Evolutionary conservation across 129 eudicot genomes (phyloP), one percentile per base, ranked within the genome.

Genomic region (carrot (Daucus carota)): DNA sequence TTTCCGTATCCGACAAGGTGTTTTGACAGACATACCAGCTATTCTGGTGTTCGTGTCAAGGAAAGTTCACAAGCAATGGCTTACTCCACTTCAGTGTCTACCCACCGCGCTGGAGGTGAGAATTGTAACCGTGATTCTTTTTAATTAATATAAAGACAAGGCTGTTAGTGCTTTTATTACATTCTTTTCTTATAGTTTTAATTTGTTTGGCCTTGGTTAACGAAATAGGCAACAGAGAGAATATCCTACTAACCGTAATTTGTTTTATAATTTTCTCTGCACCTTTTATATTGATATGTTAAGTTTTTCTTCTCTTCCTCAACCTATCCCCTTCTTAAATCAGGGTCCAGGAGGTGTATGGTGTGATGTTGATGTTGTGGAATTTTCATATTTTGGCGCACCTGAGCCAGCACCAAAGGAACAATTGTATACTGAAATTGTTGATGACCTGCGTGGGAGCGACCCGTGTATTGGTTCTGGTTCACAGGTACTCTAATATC

Each of bases 301-400:
- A 2, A 1, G 8, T 8, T 50, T 20, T 8, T n/a, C 13, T 54
- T 22, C 9, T n/a, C 70, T 50, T 68, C 8, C 2, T 5, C 72
- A 34, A 31, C 24, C 42, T 67, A 33, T 67, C n/a, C 24, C 12
- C 38, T 14, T 13, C 67, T 45, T 44, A 1, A 22, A 75, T 83
- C 85, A 92, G 98, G 98, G 98, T 76, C 98, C 98, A 12, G 98
- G 98, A 82, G 95, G 98, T 47, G 96, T 92, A 62, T 92, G 98
- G 98, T 92, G 96, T 77, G 98, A 92, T 75, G 98, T 92, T 81
- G 98, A 92, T 84, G 98, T 92, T 82, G 88, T 92, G 54, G 98
- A 92, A 76, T 92, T 92, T 73, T 92, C 98, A 3, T 92, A 92
- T 77, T 90, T 92, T 84, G 98, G 98, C 62, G 92, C 96, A 47